Evolutionary conservation across 345 rosid species (phyloP), one percentile per base, ranked within the genome.

Genomic region (Sonneratia alba): DNA sequence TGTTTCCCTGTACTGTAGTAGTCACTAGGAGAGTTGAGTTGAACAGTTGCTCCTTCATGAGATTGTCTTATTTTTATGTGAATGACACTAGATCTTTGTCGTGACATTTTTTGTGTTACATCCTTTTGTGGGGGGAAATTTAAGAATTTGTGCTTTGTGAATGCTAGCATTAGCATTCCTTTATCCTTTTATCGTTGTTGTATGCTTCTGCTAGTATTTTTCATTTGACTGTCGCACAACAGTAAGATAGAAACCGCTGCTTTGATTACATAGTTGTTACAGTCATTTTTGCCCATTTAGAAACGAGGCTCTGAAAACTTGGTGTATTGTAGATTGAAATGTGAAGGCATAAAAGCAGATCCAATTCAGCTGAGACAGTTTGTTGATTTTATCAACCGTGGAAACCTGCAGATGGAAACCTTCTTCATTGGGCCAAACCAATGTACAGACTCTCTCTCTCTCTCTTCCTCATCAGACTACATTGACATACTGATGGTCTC

Each of bases 401-500:
- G 84, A 83, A 88, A 85, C 55, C 87, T 87, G 72, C 88, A 88
- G 57, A 84, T 81, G 3, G 94, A 85, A 71, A 86, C 77, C 77
- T 89, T 93, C 76, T 74, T 82, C 73, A 84, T 93, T 73, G 96
- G 97, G 74, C 76, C 80, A 55, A 88, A 88, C 65, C 86, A 89
- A 67, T 93, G 98, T 91, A 85, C 76, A 79, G 51, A 71, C 67
- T 43, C 64, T 34, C 55, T 27, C 51, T 21, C 15, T 37, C 49
- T 64, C 14, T 13, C 38, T 9, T 2, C 16, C 32, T 11, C 18
- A 62, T 27, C 1, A 1, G 11, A 34, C 38, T 11, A 62, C 38
- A 3, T 27, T 62, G 18, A 27, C 27, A 22, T 10, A 13, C 66
- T 11, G 37, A 11, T 27, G 64, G 59, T 57, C 63, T 57, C 5